Conservation (phyloP, 768 basidiomycete genomes). For the Mycena olivaceomarginata region DNA sequence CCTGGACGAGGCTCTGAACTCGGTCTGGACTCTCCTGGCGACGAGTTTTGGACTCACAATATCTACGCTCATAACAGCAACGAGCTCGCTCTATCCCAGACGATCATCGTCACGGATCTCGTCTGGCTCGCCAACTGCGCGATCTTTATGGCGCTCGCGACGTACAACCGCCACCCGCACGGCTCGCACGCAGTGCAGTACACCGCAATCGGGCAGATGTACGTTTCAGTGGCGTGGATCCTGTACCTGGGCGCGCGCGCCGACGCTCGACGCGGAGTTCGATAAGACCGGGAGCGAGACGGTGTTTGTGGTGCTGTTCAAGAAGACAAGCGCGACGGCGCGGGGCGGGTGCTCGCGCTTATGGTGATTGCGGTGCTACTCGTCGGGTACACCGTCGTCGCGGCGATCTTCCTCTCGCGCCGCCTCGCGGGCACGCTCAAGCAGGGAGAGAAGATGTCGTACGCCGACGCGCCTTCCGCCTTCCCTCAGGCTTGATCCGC, state of each 20-base stretch:
- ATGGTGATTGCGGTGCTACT: constrained; percentile 22
- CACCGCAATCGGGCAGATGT: constrained; percentile 48
- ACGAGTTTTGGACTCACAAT: constrained; percentile 50
- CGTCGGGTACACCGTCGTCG: constrained; percentile 28
- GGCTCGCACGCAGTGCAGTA: constrained; percentile 43
- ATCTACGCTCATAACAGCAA: constrained; percentile 48
- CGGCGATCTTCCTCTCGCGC: constrained; percentile 18
- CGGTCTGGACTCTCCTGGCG: constrained; percentile 51
- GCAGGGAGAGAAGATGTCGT: not conserved
- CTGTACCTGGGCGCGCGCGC: constrained; percentile 42
- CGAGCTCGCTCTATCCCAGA: constrained; percentile 48
- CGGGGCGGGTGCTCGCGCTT: constrained; percentile 34
- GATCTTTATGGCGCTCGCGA: constrained; percentile 49
- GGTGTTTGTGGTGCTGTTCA: constrained; percentile 34
- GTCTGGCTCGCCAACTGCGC: constrained; percentile 52
- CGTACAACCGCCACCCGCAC: constrained; percentile 48
- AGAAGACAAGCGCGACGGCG: constrained; percentile 19
- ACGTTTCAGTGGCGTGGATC: constrained; percentile 44
- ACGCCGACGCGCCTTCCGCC: constrained; percentile 20
- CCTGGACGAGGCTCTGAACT: constrained; percentile 48
- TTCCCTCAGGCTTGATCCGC: constrained; percentile 31
- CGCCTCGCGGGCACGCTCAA: not conserved
- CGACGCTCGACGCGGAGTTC: constrained; percentile 13
- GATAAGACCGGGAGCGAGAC: not conserved
- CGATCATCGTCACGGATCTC: constrained; percentile 49